Base-by-base conservation (phyloP, 176 grass and related monocot genomes). In the Echinochloa phyllopogon region DNA sequence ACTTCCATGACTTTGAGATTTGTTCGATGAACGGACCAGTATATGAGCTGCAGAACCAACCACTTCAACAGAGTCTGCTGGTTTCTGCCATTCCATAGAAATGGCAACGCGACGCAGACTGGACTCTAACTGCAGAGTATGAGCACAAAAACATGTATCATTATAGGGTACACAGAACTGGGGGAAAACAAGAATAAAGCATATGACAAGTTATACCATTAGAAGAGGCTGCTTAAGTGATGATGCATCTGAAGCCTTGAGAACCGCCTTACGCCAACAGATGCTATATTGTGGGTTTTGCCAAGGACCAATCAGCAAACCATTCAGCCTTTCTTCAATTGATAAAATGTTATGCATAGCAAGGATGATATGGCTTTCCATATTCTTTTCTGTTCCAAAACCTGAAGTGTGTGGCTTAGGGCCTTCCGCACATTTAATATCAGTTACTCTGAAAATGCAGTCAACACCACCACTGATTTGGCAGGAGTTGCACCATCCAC, bases 401-500 rank as follows among this genome's bases (percentile, higher is more conserved):
- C 84, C 84, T 77, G 58, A 56, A 78, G 58, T 39, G 40, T 25
- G 33, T 65, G 40, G 65, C 57, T 85, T 79, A 63, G 63, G 36
- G 82, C 72, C 86, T 80, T 90, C 88, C 56, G 81, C 51, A 62
- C 42, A 79, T 25, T 88, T 92, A 69, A 55, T 52, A 82, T 90
- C 76, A 49, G 74, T 72, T 56, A 87, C 51, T 81, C 86, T 90
- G 82, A 99, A 92, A 85, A 96, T 73, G 78, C 97, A 99, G 77
- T 96, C 88, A 82, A 52, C 82, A 65, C 86, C 88, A 38, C 83
- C 89, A 61, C 85, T 90, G 68, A 85, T 87, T 88, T 88, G 90
- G 66, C 97, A 99, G 63, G 89, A 92, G 66, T 92, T 78, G 74
- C 97, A 96, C 97, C 97, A 99, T 59, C 97, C 97, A 86, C 97